Evolutionary conservation across 345 rosid species (phyloP).

Genomic region (Erodium maritimum): DNA sequence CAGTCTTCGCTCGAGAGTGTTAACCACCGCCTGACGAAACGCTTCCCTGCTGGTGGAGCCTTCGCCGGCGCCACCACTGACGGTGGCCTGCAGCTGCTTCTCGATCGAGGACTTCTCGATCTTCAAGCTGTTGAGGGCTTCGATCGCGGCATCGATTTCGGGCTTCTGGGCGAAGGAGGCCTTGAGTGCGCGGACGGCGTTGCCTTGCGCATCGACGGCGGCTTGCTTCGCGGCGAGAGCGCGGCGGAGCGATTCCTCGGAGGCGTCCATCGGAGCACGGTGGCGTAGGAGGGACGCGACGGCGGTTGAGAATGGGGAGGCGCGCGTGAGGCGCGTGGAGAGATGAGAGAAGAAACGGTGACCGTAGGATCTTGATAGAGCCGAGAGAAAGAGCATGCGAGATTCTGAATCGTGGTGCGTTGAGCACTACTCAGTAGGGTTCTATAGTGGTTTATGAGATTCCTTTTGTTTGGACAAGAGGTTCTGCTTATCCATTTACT

Average conservation of each 20-base stretch:
- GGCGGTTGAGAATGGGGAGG: too few species aligned
- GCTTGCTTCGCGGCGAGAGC: slow-evolving; percentile 48
- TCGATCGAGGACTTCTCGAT: slow-evolving; percentile 62
- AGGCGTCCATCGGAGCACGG: slow-evolving; percentile 31
- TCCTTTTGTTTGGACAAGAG: too few species aligned
- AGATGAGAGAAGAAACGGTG: neutral
- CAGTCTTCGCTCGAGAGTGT: slow-evolving; percentile 72
- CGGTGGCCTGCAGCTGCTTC: slow-evolving; percentile 50
- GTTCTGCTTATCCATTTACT: too few species aligned
- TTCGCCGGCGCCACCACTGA: slow-evolving; percentile 27
- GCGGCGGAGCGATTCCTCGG: slow-evolving; percentile 59
- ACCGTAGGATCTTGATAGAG: too few species aligned
- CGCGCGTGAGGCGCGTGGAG: neutral
- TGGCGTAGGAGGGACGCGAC: neutral
- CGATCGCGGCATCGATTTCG: slow-evolving; percentile 69
- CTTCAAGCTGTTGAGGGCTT: slow-evolving; percentile 45
- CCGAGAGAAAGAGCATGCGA: too few species aligned
- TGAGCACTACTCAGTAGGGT: too few species aligned
- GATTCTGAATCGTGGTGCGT: too few species aligned
- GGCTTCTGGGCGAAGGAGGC: slow-evolving; percentile 42
- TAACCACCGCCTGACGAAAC: slow-evolving; percentile 60
- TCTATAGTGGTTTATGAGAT: too few species aligned
- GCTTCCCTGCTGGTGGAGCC: slow-evolving; percentile 44
- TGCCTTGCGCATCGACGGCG: slow-evolving; percentile 62
- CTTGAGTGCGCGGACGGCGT: slow-evolving; percentile 64